A percentile compares a stretch with the other conserved stretches of the same genome.
These are phyloP conservation scores for Rhodotorula sphaerocarpa DNA, from an alignment of 768 basidiomycete species.

Conservation along the genomic window DNA sequence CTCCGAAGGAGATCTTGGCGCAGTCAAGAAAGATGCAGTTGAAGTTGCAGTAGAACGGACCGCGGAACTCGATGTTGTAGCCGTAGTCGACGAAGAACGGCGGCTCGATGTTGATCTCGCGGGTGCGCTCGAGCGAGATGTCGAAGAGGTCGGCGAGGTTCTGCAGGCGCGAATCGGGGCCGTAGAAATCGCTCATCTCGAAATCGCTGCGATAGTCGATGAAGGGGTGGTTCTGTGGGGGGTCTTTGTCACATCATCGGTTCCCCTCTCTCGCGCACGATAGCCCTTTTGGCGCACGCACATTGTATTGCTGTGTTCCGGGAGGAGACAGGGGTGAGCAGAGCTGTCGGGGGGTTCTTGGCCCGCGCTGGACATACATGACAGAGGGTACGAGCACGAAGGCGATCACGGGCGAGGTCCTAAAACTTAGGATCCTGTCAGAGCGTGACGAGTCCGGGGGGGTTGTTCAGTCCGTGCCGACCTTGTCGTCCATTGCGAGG, in stretches of 20 bases:
- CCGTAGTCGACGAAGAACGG: slow-evolving; percentile 31
- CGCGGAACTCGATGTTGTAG: slow-evolving; percentile 31
- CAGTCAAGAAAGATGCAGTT: slow-evolving; percentile 8
- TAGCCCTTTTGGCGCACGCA: too few species aligned
- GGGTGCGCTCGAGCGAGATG: background rate
- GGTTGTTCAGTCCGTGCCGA: too few species aligned
- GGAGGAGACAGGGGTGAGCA: too few species aligned
- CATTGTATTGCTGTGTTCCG: slow-evolving; percentile 13
- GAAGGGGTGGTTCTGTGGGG: background rate
- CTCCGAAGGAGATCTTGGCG: slow-evolving; percentile 32
- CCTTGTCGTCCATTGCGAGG: slow-evolving; percentile 4
- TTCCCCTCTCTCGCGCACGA: background rate
- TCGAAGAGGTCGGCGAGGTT: slow-evolving; percentile 31
- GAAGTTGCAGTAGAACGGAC: slow-evolving; percentile 2
- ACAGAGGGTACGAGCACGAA: background rate
- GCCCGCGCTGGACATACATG: slow-evolving; percentile 1
- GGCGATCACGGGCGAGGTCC: background rate
- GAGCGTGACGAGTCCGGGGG: too few species aligned
- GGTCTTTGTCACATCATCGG: background rate
- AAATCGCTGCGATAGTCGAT: slow-evolving; percentile 3
- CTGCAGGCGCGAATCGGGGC: slow-evolving; percentile 28
- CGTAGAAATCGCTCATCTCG: background rate
- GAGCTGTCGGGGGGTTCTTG: too few species aligned
- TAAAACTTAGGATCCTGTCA: too few species aligned
- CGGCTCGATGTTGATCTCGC: slow-evolving; percentile 20